Base-by-base conservation (phyloP, 2,329 filamentous ascomycete genomes). In the Pyricularia grisea region DNA sequence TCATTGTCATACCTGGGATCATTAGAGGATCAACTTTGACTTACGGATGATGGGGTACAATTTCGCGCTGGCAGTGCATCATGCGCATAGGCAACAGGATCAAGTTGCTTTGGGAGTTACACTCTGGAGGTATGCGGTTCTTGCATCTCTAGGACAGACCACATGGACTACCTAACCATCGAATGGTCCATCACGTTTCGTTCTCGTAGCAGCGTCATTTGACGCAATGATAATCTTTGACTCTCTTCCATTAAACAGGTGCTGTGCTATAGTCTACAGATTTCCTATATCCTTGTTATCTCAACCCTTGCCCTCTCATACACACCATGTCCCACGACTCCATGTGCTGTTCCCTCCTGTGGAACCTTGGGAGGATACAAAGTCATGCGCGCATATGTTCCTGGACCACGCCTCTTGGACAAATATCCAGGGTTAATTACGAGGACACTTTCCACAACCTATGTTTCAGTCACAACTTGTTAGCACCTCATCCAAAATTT, bases 371-470 rank as follows among this genome's bases (percentile, higher is more conserved):
- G 87, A 1, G 92, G 88, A 72, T 92, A 85, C 7, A 98, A 80
- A 25, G 87, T 87, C 83, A 99, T 86, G 67, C 90, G 88, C 0
- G 93, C 92, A 77, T 91, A 98, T 0, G 93, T 97, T 6, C 95
- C 95, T 0, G 94, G 85, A 1, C 90, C 93, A 70, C 88, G 89
- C 69, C 92, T 88, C 80, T 97, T 97, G 20, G 93, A 95, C 42
- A 97, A 81, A 67, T 88, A 90, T 5, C 95, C 94, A 0, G 95
- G 94, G 77, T 99, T 99, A 75, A 99, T 90, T 14, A 93, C 88
- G 7, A 98, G 80, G 0, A 97, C 93, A 73, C 90, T 92, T 75
- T 97, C 92, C 12, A 98, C 89, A 61, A 97, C 93, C 93, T 97
- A 73, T 1, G 70, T 31, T 69, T 25, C 27, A 64, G 50, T 58